A percentile compares a stretch with the other conserved stretches of the same genome.
Evolutionary conservation across 805 yeast species (phyloP).

Genomic region (Teunomyces lycoperdinae): DNA sequence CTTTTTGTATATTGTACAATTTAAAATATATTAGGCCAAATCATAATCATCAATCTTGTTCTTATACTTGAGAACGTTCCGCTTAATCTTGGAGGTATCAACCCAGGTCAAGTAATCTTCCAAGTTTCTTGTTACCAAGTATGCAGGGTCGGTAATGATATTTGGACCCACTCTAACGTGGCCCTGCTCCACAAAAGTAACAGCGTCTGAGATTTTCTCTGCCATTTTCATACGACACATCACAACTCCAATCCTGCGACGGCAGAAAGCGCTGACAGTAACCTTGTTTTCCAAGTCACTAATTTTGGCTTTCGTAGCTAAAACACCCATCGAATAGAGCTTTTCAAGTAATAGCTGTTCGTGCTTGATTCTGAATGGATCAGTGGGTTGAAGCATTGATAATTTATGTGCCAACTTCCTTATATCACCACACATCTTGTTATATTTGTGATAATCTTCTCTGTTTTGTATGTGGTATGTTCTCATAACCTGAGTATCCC

Average conservation of each 20-base stretch:
- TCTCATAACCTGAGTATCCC: constrained; percentile 96
- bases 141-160: constrained; percentile 93
- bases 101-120: constrained; percentile 98
- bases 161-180: constrained; percentile 97
- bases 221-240: constrained; percentile 96
- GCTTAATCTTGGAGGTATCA: constrained; percentile 90
- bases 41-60: constrained; percentile 66
- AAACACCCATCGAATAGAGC: constrained; percentile 81
- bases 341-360: constrained; percentile 87
- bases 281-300: constrained; percentile 89
- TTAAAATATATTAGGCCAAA: constrained; percentile 24
- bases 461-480: constrained; percentile 91
- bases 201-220: constrained; percentile 82
- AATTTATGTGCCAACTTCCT: constrained; percentile 84
- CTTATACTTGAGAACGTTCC: constrained; percentile 82
- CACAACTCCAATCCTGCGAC: constrained; percentile 90
- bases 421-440: constrained; percentile 87
- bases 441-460: constrained; percentile 93
- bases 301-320: constrained; percentile 84
- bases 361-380: constrained; percentile 82
- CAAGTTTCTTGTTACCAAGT: constrained; percentile 85
- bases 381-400: constrained; percentile 81
- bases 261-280: constrained; percentile 87
- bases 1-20: constrained; percentile 3
- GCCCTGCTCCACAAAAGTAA: constrained; percentile 91